Percentiles rank a stretch among this genome's conserved stretches.
These are phyloP conservation scores for Epichloe hybrida DNA, from an alignment of 2,329 filamentous ascomycete species.

Conservation along the genomic window DNA sequence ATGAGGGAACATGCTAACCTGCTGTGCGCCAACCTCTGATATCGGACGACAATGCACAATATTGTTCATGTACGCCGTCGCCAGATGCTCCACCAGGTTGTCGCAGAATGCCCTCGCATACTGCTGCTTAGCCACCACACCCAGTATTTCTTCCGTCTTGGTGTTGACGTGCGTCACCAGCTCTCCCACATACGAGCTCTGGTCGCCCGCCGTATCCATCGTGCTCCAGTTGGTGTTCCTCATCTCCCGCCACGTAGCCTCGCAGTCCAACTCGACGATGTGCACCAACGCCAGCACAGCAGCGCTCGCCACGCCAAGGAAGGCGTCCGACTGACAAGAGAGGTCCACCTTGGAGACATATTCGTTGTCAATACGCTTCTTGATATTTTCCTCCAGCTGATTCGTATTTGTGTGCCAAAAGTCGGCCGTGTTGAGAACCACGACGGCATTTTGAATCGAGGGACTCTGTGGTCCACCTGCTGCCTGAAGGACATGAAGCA, in stretches of 20 bases:
- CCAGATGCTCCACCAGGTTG: constrained; percentile 81
- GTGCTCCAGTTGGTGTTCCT: constrained; percentile 89
- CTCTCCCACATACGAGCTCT: constrained; percentile 82
- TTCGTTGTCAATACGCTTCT: constrained; percentile 72
- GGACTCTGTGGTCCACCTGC: constrained; percentile 38
- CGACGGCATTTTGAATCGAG: constrained; percentile 59
- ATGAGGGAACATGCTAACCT: constrained; percentile 34
- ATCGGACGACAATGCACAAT: constrained; percentile 84
- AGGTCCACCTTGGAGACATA: constrained; percentile 67
- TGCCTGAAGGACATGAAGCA: constrained; percentile 55
- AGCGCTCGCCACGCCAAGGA: constrained; percentile 86
- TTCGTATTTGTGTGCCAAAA: constrained; percentile 92
- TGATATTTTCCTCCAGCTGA: constrained; percentile 90
- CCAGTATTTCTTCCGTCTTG: constrained; percentile 61
- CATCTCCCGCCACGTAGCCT: constrained; percentile 93
- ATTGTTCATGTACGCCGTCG: constrained; percentile 64
- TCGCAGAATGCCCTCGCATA: constrained; percentile 93
- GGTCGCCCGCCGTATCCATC: constrained; percentile 85
- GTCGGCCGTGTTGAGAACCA: constrained; percentile 91
- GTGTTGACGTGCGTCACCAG: constrained; percentile 60
- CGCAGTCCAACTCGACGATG: constrained; percentile 68
- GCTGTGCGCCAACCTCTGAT: constrained; percentile 87
- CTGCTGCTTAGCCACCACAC: constrained; percentile 72
- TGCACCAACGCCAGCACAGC: constrained; percentile 74
- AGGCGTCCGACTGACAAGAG: constrained; percentile 85